Evolutionary conservation across 1,284 basidiomycete species (phyloP).

Genomic region (Kalmanozyma brasiliensis): DNA sequence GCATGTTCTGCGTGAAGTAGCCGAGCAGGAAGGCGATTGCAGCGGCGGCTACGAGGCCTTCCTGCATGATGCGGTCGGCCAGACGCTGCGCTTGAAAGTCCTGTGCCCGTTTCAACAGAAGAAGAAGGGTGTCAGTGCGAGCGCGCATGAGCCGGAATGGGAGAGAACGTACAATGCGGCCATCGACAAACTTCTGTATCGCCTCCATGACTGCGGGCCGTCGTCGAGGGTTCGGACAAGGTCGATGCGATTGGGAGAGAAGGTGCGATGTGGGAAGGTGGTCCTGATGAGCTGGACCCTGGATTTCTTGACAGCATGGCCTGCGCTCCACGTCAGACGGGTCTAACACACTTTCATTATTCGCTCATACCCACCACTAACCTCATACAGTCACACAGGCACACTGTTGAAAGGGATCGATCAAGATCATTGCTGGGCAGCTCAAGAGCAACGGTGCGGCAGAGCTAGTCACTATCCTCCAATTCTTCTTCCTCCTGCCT

Average conservation of each 20-base stretch:
- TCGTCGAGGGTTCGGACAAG: too few species aligned
- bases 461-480: conserved; percentile 42
- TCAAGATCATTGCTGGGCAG: too few species aligned
- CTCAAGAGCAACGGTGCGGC: too few species aligned
- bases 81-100: conserved; percentile 47
- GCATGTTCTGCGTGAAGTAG: conserved; percentile 33
- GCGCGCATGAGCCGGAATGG: neutral
- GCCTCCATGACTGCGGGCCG: conserved; percentile 40
- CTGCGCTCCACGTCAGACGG: too few species aligned
- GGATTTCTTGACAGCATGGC: too few species aligned
- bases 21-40: conserved; percentile 24
- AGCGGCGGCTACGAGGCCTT: conserved; percentile 23
- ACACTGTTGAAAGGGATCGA: too few species aligned
- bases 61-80: conserved; percentile 41
- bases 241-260: too few species aligned
- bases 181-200: conserved; percentile 34
- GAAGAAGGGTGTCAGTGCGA: neutral
- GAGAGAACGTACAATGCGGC: conserved; percentile 33
- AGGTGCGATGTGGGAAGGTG: too few species aligned
- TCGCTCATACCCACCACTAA: conserved; percentile 2
- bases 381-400: too few species aligned
- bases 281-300: too few species aligned
- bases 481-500: conserved; percentile 47
- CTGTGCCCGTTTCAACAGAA: conserved; percentile 1
- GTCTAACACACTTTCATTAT: too few species aligned